These are phyloP conservation scores for Diutina pseudorugosa DNA, from an alignment of 1,139 yeast species.

Conservation along the genomic window DNA sequence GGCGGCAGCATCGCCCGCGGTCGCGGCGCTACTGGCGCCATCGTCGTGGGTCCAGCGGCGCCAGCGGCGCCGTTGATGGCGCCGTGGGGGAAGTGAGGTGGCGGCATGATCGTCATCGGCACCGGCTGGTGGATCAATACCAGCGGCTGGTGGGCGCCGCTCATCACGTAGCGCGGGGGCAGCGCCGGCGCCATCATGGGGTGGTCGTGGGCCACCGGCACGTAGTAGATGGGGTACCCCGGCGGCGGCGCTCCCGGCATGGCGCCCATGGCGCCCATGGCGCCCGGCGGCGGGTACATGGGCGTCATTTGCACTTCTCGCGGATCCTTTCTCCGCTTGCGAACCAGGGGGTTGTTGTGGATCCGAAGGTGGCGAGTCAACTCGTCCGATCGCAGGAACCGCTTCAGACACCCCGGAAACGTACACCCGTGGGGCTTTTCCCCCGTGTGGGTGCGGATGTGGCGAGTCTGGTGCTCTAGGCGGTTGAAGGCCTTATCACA, in stretches of 20 bases:
- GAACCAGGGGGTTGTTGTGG: slow-evolving; percentile 54
- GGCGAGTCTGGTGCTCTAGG: slow-evolving; percentile 88
- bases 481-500: slow-evolving; percentile 90
- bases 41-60: too few relatives aligned
- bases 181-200: not conserved
- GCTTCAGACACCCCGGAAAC: slow-evolving; percentile 77
- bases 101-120: slow-evolving; percentile 2
- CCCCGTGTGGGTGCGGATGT: slow-evolving; percentile 90
- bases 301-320: not conserved
- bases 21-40: not conserved
- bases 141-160: not conserved
- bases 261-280: not conserved
- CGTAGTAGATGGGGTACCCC: not conserved
- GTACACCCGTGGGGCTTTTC: slow-evolving; percentile 88
- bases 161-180: slow-evolving; percentile 1
- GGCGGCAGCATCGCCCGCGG: not conserved
- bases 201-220: not conserved
- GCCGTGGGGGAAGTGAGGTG: not conserved
- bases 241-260: not conserved
- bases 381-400: slow-evolving; percentile 83
- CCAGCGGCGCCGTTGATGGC: not conserved
- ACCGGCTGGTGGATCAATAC: slow-evolving; percentile 1
- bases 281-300: not conserved
- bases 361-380: slow-evolving; percentile 81
- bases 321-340: slow-evolving; percentile 7